Percentiles rank a stretch among this genome's conserved stretches.
Evolutionary conservation across 2,329 filamentous ascomycete genomes (phyloP).

Genomic region (Talaromyces sp.): DNA sequence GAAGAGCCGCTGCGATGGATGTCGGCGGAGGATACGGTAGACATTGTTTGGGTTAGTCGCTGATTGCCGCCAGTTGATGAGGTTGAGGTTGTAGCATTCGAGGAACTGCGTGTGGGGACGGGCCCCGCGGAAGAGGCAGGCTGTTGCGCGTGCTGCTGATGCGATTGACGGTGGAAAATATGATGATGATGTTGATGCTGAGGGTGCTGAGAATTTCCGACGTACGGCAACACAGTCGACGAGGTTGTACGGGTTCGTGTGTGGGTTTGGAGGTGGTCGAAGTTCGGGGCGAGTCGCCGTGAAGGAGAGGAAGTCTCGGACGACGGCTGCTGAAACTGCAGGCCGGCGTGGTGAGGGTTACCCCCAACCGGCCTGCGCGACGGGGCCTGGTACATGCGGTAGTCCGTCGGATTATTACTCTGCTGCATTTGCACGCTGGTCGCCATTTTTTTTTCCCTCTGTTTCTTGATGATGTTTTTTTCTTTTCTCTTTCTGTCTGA

Average conservation of each 20-base stretch:
- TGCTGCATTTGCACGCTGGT: constrained; percentile 24
- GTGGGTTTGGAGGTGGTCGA: constrained; percentile 3
- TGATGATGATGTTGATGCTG: constrained; percentile 21
- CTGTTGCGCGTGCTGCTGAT: constrained; percentile 15
- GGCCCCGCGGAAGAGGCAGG: constrained; percentile 14
- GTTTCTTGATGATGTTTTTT: neutral
- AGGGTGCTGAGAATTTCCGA: constrained; percentile 6
- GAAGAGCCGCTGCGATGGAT: constrained; percentile 74
- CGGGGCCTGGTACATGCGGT: constrained; percentile 32
- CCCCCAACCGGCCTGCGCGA: constrained; percentile 18
- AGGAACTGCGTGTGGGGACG: constrained; percentile 33
- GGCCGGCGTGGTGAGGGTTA: constrained; percentile 17
- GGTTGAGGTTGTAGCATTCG: constrained; percentile 42
- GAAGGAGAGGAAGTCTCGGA: constrained; percentile 15
- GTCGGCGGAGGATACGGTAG: constrained; percentile 27
- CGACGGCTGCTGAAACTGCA: constrained; percentile 19
- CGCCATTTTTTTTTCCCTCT: constrained; percentile 19
- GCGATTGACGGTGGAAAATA: constrained; percentile 25
- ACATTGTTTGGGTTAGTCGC: constrained; percentile 26
- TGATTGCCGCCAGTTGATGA: constrained; percentile 38
- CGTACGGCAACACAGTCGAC: neutral
- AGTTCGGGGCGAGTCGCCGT: constrained; percentile 10
- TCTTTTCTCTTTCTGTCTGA: neutral
- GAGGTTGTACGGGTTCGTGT: constrained; percentile 1
- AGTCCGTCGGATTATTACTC: constrained; percentile 35